Conservation (phyloP, 352 stramenopile species). For the Pythium angustatum region DNA sequence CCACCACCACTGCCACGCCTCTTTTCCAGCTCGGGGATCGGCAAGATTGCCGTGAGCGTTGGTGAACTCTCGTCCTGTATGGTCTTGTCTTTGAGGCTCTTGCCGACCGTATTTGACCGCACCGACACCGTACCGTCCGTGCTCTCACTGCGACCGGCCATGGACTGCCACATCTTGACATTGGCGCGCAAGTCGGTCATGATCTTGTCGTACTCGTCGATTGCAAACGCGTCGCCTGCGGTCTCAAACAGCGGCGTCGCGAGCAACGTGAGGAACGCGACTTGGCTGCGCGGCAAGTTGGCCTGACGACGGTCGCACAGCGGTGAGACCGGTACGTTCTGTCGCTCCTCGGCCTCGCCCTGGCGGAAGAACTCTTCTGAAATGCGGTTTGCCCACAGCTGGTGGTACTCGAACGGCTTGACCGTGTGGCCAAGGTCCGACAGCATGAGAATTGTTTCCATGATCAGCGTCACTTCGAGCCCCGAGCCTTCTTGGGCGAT, state of each 20-base stretch:
- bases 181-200: constrained; percentile 56
- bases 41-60: neutral
- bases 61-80: neutral
- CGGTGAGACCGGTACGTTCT: constrained; percentile 54
- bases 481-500: constrained; percentile 47
- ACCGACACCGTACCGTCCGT: constrained; percentile 9
- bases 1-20: no score
- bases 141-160: constrained; percentile 38
- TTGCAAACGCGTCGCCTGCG: constrained; percentile 54
- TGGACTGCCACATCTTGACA: constrained; percentile 48
- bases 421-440: constrained; percentile 63
- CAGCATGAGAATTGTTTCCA: constrained; percentile 78
- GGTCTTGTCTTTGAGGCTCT: constrained; percentile 14
- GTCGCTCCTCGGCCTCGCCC: constrained; percentile 58
- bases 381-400: constrained; percentile 61
- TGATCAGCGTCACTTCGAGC: constrained; percentile 60
- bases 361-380: constrained; percentile 72
- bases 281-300: constrained; percentile 64
- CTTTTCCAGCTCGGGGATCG: no score
- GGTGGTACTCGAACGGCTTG: constrained; percentile 65
- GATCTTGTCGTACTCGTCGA: constrained; percentile 59
- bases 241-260: constrained; percentile 66
- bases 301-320: constrained; percentile 60
- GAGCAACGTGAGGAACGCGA: constrained; percentile 65
- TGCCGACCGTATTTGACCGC: neutral